These are phyloP conservation scores for Geotrichum macrosporum DNA, from an alignment of 1,139 yeast species.

Conservation along the genomic window DNA sequence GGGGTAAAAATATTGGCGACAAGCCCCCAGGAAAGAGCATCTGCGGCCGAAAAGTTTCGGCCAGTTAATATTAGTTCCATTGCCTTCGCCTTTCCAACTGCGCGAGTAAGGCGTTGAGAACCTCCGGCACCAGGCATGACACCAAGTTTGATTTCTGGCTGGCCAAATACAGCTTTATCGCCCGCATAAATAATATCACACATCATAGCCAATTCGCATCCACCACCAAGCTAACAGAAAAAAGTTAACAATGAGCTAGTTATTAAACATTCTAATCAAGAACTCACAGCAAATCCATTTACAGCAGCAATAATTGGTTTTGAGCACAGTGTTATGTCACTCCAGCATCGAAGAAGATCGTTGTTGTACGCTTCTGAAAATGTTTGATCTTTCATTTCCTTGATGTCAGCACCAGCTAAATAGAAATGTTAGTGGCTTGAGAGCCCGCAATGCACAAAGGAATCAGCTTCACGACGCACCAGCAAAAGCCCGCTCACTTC, in stretches of 20 bases:
- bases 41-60: constrained; percentile 42
- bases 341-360: constrained; percentile 42
- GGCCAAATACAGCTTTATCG: constrained; percentile 48
- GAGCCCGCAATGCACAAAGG: no score
- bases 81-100: constrained; percentile 48
- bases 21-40: constrained; percentile 50
- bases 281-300: constrained; percentile 43
- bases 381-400: constrained; percentile 45
- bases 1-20: constrained; percentile 43
- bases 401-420: constrained; percentile 51
- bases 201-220: constrained; percentile 52
- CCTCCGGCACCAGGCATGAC: constrained; percentile 55
- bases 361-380: constrained; percentile 39
- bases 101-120: constrained; percentile 46
- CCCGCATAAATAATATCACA: constrained; percentile 51
- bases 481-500: constrained; percentile 47
- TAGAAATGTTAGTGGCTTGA: no score
- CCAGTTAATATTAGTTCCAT: constrained; percentile 50
- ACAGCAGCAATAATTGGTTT: constrained; percentile 52
- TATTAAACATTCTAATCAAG: neutral
- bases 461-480: constrained; percentile 3
- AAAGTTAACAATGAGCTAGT: no score
- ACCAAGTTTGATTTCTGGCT: constrained; percentile 52
- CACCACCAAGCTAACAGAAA: constrained; percentile 44
- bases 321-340: constrained; percentile 36